Conservation (phyloP, 108 stramenopile genomes). For the Schizochytrium sp. region DNA sequence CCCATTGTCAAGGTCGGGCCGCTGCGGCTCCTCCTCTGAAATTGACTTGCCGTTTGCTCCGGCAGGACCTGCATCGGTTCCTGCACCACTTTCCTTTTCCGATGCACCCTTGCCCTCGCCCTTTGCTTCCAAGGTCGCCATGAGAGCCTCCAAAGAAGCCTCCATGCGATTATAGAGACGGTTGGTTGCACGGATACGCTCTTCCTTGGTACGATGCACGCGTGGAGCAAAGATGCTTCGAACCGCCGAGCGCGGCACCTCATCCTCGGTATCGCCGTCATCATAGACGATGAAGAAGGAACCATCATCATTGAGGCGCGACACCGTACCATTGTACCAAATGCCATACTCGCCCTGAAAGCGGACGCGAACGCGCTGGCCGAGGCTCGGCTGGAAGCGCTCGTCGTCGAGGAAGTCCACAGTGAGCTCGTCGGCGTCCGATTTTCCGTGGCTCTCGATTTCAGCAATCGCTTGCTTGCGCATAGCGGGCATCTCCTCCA, state of each 20-base stretch:
- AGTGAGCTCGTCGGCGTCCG: neutral
- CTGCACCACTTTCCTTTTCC: neutral
- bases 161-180: neutral
- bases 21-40: neutral
- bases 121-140: neutral
- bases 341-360: neutral
- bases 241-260: neutral
- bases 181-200: neutral
- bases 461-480: neutral
- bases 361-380: neutral
- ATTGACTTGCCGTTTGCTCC: neutral
- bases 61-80: neutral
- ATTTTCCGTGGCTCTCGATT: neutral
- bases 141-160: neutral
- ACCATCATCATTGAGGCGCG: conserved; percentile 1
- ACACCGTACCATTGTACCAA: conserved; percentile 16
- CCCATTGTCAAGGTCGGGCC: neutral
- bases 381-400: neutral
- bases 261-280: conserved; percentile 20
- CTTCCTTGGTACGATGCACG: neutral
- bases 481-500: neutral
- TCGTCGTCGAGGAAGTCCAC: neutral
- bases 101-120: neutral
- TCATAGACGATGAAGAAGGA: conserved; percentile 14
- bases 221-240: neutral